Conservation (phyloP, 177 flowering plant species). For the Telopea speciosissima region DNA sequence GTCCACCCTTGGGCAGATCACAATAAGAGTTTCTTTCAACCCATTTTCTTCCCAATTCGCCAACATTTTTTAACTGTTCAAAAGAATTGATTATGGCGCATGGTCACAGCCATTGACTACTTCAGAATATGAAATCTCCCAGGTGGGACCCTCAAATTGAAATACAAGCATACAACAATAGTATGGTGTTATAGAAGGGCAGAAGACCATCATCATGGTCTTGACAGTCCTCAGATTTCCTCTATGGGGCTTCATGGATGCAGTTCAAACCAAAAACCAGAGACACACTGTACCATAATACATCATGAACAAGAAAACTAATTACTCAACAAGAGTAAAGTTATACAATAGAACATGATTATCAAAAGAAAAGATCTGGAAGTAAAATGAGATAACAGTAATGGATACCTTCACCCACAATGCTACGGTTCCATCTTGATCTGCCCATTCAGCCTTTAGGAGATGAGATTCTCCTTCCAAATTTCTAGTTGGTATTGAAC, state of each 20-base stretch:
- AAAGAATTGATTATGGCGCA: no score
- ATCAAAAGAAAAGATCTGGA: not conserved
- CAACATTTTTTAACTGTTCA: no score
- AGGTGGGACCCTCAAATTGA: not conserved
- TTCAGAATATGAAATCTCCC: not conserved
- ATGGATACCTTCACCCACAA: slow-evolving; percentile 82
- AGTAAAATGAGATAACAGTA: not conserved
- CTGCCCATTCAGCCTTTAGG: slow-evolving; percentile 41
- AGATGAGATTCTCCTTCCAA: slow-evolving; percentile 31
- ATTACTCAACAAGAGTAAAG: not conserved
- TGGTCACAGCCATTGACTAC: not conserved
- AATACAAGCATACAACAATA: no score
- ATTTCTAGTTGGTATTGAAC: slow-evolving; percentile 22
- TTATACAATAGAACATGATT: not conserved
- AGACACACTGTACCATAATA: not conserved
- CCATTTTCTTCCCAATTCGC: not conserved
- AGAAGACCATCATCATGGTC: not conserved
- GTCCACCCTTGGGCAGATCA: not conserved
- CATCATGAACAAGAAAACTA: not conserved
- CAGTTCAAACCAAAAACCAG: not conserved
- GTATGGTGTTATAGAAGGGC: not conserved
- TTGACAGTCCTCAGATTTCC: not conserved
- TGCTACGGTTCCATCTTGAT: slow-evolving; percentile 61
- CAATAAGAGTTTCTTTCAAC: not conserved
- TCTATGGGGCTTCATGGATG: not conserved